Percentiles rank a stretch among this genome's conserved stretches.
phyloP scores from a whole-genome alignment of 345 rosid genomes.

The Acer negundo region DNA sequence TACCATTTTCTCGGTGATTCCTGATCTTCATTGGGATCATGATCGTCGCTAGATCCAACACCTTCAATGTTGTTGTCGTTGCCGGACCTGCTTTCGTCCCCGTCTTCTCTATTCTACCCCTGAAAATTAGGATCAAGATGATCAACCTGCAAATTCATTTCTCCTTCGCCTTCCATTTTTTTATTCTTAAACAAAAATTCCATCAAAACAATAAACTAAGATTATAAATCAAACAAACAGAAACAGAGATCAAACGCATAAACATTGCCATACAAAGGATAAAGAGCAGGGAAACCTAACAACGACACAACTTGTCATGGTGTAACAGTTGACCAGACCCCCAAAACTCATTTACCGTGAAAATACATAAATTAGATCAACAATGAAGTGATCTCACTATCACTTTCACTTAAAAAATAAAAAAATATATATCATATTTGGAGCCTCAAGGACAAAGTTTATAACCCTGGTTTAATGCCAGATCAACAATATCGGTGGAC shows the following conservation, averaged over 20 bases:
- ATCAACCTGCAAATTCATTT: conserved; percentile 41
- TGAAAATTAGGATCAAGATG: neutral
- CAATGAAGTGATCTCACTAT: neutral
- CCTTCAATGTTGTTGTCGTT: conserved; percentile 55
- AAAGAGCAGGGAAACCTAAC: conserved; percentile 50
- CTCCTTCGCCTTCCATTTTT: conserved; percentile 46
- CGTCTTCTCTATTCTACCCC: conserved; percentile 47
- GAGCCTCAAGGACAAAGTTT: too few relatives aligned
- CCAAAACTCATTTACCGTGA: too few relatives aligned
- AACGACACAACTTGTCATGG: conserved; percentile 38
- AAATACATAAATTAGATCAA: too few relatives aligned
- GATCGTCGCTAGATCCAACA: conserved; percentile 57
- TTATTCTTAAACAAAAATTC: too few relatives aligned
- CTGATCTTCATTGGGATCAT: conserved; percentile 35
- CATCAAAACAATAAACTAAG: too few relatives aligned
- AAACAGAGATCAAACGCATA: conserved; percentile 6
- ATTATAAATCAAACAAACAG: neutral
- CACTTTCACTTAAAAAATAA: conserved; percentile 12
- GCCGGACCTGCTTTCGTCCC: conserved; percentile 56
- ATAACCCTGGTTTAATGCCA: too few relatives aligned
- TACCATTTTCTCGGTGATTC: conserved; percentile 53
- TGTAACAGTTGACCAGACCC: too few relatives aligned
- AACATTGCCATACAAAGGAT: conserved; percentile 34
- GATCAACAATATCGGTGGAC: too few relatives aligned
- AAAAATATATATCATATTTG: too few relatives aligned